Evolutionary conservation across 2,329 filamentous ascomycete species (phyloP).

Genomic region (Penicillium vulpinum): DNA sequence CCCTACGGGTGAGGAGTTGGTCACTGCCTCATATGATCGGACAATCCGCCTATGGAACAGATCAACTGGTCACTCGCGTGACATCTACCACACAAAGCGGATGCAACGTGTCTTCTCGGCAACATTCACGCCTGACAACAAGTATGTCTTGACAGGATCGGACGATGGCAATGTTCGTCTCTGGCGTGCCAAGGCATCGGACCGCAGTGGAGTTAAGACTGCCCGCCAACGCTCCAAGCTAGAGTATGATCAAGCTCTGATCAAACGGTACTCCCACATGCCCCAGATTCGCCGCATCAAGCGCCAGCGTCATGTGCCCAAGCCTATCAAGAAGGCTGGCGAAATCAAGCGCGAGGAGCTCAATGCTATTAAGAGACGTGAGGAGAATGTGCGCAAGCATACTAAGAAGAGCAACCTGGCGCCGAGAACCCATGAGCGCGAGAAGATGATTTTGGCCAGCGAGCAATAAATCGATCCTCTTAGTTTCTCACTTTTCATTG

Average conservation of each 20-base stretch:
- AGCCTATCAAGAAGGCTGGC: slow-evolving; percentile 90
- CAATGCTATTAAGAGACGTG: slow-evolving; percentile 79
- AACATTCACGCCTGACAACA: slow-evolving; percentile 82
- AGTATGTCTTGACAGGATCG: slow-evolving; percentile 84
- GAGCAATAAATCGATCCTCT: slow-evolving; percentile 52
- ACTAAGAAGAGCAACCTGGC: slow-evolving; percentile 76
- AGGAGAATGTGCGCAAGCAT: slow-evolving; percentile 94
- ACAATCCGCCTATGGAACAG: slow-evolving; percentile 84
- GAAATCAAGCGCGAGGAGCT: slow-evolving; percentile 94
- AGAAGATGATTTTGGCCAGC: slow-evolving; percentile 83
- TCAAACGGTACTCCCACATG: slow-evolving; percentile 88
- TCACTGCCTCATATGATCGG: slow-evolving; percentile 84
- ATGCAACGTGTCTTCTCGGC: slow-evolving; percentile 93
- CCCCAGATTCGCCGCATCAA: slow-evolving; percentile 90
- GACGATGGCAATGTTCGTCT: slow-evolving; percentile 91
- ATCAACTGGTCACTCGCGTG: slow-evolving; percentile 77
- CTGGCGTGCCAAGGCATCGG: slow-evolving; percentile 85
- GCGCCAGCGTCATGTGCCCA: slow-evolving; percentile 86
- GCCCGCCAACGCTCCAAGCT: slow-evolving; percentile 81
- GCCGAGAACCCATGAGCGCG: slow-evolving; percentile 70
- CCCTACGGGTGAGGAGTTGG: slow-evolving; percentile 89
- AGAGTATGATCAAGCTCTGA: slow-evolving; percentile 85
- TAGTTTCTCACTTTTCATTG: slow-evolving; percentile 2
- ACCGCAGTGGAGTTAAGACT: slow-evolving; percentile 80
- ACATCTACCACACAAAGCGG: slow-evolving; percentile 95